Percentiles rank a stretch among this genome's conserved stretches.
These are phyloP conservation scores for Sphaceloma murrayae DNA, from an alignment of 2,329 filamentous ascomycete species.

Conservation along the genomic window DNA sequence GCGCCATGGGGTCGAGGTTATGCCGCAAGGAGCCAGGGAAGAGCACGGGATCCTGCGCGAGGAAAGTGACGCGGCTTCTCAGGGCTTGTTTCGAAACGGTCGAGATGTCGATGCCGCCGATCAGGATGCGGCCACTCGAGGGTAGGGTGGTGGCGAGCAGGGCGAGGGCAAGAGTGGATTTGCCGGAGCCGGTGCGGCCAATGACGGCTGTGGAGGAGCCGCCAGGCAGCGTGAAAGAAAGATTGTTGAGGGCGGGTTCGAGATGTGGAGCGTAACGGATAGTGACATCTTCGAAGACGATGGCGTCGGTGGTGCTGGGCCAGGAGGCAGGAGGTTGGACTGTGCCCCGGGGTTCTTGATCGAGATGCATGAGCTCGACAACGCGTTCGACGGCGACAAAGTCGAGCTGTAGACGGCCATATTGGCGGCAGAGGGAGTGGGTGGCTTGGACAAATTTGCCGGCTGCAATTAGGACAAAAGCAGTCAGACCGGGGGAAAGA, in stretches of 20 bases:
- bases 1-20: slow-evolving; percentile 53
- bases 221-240: slow-evolving; percentile 65
- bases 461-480: slow-evolving; percentile 70
- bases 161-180: slow-evolving; percentile 62
- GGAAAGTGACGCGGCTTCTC: slow-evolving; percentile 54
- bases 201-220: slow-evolving; percentile 72
- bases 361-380: slow-evolving; percentile 68
- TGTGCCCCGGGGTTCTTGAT: slow-evolving; percentile 61
- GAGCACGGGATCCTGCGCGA: slow-evolving; percentile 57
- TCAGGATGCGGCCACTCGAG: slow-evolving; percentile 46
- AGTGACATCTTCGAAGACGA: slow-evolving; percentile 67
- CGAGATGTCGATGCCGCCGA: slow-evolving; percentile 53
- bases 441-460: slow-evolving; percentile 60
- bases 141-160: slow-evolving; percentile 50
- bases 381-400: slow-evolving; percentile 85
- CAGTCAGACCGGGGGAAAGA: slow-evolving; percentile 69
- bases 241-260: slow-evolving; percentile 58
- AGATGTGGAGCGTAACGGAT: slow-evolving; percentile 71
- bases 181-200: slow-evolving; percentile 72
- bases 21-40: slow-evolving; percentile 53
- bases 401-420: slow-evolving; percentile 81
- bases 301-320: slow-evolving; percentile 62
- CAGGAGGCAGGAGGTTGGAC: slow-evolving; percentile 63
- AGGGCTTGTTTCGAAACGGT: slow-evolving; percentile 50
- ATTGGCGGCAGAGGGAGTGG: slow-evolving; percentile 64